Evolutionary conservation across 2,329 filamentous ascomycete species (phyloP).

Genomic region (Simplicillium sp.): DNA sequence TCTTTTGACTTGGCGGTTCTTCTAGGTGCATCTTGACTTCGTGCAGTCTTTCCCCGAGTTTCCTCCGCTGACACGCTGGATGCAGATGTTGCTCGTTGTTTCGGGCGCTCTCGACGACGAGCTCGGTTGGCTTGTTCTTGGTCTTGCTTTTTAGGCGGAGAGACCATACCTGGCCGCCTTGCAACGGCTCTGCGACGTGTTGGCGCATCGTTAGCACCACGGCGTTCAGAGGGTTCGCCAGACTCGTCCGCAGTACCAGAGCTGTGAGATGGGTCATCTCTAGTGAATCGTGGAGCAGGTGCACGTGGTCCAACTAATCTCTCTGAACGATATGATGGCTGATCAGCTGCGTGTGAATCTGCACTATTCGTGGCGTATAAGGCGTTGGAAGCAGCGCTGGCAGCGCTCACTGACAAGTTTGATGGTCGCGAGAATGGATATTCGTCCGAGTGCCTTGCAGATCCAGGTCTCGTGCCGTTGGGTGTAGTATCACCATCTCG

Average conservation of each 20-base stretch:
- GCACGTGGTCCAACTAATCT: constrained; percentile 8
- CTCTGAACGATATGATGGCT: constrained; percentile 9
- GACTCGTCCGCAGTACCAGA: constrained; percentile 11
- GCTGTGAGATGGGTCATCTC: constrained; percentile 8
- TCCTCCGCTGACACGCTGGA: constrained; percentile 12
- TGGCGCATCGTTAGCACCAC: constrained; percentile 1
- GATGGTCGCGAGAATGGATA: constrained; percentile 28
- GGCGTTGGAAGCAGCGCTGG: constrained; percentile 48
- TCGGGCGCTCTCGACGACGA: constrained; percentile 11
- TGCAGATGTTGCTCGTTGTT: constrained; percentile 10
- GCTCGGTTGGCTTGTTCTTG: constrained; percentile 10
- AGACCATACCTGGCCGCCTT: constrained; percentile 8
- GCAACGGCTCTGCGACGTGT: constrained; percentile 10
- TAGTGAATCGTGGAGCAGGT: constrained; percentile 4
- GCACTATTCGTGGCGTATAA: constrained; percentile 24
- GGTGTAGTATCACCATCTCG: constrained; percentile 19
- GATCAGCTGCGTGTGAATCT: constrained; percentile 2
- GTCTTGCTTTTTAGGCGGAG: constrained; percentile 8
- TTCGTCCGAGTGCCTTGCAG: constrained; percentile 29
- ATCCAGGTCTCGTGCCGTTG: constrained; percentile 15
- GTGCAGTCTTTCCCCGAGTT: neutral
- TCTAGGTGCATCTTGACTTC: neutral
- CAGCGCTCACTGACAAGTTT: constrained; percentile 43
- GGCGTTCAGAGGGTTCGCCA: constrained; percentile 3
- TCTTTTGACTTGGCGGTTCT: too few relatives aligned